Evolutionary conservation across 2,329 filamentous ascomycete species (phyloP).

Genomic region (Fusarium sp.): DNA sequence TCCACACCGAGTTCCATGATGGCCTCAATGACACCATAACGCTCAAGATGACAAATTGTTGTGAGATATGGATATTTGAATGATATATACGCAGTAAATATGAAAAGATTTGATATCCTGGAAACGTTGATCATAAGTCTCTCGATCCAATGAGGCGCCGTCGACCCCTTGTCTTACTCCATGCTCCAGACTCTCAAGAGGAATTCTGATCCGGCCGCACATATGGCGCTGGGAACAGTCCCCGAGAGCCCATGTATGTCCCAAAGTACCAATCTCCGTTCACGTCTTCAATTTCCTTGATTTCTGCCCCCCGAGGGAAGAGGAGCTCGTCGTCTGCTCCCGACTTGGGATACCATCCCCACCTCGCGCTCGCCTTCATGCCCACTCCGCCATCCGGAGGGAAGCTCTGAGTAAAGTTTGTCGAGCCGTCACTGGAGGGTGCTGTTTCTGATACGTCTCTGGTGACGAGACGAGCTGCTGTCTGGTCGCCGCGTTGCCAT

Average conservation of each 20-base stretch:
- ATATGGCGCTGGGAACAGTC: conserved; percentile 85
- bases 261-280: conserved; percentile 94
- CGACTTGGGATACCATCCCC: conserved; percentile 81
- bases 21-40: not conserved
- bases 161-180: not conserved
- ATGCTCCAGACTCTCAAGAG: conserved; percentile 6
- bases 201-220: conserved; percentile 63
- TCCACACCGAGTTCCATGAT: conserved; percentile 42
- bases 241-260: conserved; percentile 82
- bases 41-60: not conserved
- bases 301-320: conserved; percentile 86
- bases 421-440: conserved; percentile 48
- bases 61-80: not conserved
- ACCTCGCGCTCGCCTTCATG: conserved; percentile 71
- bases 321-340: conserved; percentile 79
- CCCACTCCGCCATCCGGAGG: conserved; percentile 84
- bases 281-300: conserved; percentile 85
- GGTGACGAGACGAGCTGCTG: conserved; percentile 61
- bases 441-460: conserved; percentile 62
- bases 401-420: conserved; percentile 57
- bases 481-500: conserved; percentile 60
- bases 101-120: conserved; percentile 5
- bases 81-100: not conserved
- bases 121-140: not conserved
- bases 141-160: not conserved